A percentile compares a stretch with the other conserved stretches of the same genome.
These are phyloP conservation scores for Phoenix dactylifera DNA, from an alignment of 176 grass and related monocot genomes.

Conservation along the genomic window DNA sequence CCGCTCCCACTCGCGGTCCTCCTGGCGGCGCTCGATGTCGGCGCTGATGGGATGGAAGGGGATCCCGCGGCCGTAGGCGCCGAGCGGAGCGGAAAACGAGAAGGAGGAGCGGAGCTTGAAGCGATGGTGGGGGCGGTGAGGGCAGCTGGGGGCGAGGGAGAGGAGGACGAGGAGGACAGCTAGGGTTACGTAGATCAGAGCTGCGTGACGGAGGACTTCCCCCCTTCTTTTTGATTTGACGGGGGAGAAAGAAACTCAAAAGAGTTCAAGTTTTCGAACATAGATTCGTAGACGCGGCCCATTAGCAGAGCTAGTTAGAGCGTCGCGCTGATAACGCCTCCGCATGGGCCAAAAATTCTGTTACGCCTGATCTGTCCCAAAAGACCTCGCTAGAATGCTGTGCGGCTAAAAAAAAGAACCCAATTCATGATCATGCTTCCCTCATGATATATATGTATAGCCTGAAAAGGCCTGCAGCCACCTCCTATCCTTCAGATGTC, in stretches of 20 bases:
- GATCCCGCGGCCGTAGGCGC: slow-evolving; percentile 21
- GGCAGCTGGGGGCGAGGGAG: slow-evolving; percentile 29
- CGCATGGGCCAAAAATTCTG: slow-evolving; percentile 49
- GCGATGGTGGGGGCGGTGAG: slow-evolving; percentile 42
- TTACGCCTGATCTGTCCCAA: too few species aligned
- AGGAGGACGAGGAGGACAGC: slow-evolving; percentile 35
- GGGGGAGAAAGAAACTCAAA: too few species aligned
- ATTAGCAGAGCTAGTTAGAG: slow-evolving; percentile 96
- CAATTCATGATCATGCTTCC: too few species aligned
- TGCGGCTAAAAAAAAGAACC: too few species aligned
- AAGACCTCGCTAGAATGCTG: too few species aligned
- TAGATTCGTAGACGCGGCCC: slow-evolving; percentile 7
- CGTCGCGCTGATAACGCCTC: slow-evolving; percentile 96
- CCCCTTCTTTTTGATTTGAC: too few species aligned
- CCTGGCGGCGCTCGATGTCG: slow-evolving; percentile 59
- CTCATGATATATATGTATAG: too few species aligned
- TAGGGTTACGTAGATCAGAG: background rate
- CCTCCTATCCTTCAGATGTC: too few species aligned
- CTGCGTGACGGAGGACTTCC: background rate
- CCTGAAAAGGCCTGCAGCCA: too few species aligned
- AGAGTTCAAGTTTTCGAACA: too few species aligned
- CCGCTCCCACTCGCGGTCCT: slow-evolving; percentile 86
- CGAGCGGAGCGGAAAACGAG: slow-evolving; percentile 3
- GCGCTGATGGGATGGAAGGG: slow-evolving; percentile 77
- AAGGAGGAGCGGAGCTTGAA: slow-evolving; percentile 56